Base-by-base conservation (phyloP, 2,329 filamentous ascomycete species). In the Hansfordia pulvinata region DNA sequence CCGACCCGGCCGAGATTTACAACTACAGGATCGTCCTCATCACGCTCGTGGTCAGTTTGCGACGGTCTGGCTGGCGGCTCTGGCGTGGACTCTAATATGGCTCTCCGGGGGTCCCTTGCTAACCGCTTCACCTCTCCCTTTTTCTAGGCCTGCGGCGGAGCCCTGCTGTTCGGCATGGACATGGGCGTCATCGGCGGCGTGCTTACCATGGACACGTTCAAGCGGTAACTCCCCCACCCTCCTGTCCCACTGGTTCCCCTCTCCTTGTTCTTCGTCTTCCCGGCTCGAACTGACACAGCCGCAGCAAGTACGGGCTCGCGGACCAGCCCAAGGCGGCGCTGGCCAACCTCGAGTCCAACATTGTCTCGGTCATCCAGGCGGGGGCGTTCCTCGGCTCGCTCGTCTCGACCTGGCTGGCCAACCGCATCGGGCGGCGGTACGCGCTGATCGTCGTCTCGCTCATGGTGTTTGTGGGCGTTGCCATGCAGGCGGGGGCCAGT, bases 101-200 rank as follows among this genome's bases (percentile, higher is more conserved):
- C n/a, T n/a, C n/a, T n/a, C n/a, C n/a, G n/a, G n/a, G n/a, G n/a
- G n/a, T n/a, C n/a, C n/a, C n/a, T n/a, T n/a, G n/a, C n/a, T n/a
- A n/a, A n/a, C n/a, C n/a, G n/a, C n/a, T n/a, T n/a, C n/a, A n/a
- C n/a, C n/a, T n/a, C n/a, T n/a, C n/a, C n/a, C n/a, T n/a, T n/a
- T n/a, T n/a, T n/a, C n/a, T n/a, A n/a, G n/a, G n/a, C n/a, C n/a
- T n/a, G n/a, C n/a, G n/a, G n/a, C n/a, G n/a, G n/a, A n/a, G n/a
- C n/a, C n/a, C n/a, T n/a, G n/a, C n/a, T n/a, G n/a, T n/a, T n/a
- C n/a, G n/a, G n/a, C n/a, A n/a, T n/a, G n/a, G n/a, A n/a, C n/a
- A 76, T 71, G 16, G 74, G 74, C 28, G 74, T 74, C 35, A 78
- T 79, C 34, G 71, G 75, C 19, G 76, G 76, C 38, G 69, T 80